Evolutionary conservation across 768 basidiomycete genomes (phyloP).

Genomic region (Kwoniella shandongensis): DNA sequence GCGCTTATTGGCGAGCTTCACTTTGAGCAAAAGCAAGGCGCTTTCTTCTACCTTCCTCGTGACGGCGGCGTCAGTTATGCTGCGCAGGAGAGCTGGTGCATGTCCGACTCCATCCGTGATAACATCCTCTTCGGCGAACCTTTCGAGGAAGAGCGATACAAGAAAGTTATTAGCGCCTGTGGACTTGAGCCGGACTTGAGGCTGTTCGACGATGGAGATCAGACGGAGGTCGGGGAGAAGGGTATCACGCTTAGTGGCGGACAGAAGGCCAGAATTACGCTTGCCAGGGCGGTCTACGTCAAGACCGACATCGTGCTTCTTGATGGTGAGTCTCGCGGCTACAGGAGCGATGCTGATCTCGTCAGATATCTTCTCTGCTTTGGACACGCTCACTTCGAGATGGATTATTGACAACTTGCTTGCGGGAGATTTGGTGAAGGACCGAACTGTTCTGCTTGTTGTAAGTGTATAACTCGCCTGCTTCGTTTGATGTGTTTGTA

Average conservation of each 20-base stretch:
- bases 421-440: conserved; percentile 57
- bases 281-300: conserved; percentile 65
- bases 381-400: conserved; percentile 62
- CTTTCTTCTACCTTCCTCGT: conserved; percentile 71
- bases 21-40: conserved; percentile 55
- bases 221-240: conserved; percentile 72
- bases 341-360: background rate
- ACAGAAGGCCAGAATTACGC: conserved; percentile 63
- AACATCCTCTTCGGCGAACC: conserved; percentile 60
- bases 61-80: conserved; percentile 72
- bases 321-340: conserved; percentile 55
- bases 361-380: conserved; percentile 64
- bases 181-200: conserved; percentile 58
- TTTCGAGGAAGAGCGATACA: conserved; percentile 57
- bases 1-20: conserved; percentile 56
- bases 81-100: conserved; percentile 82
- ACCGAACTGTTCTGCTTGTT: conserved; percentile 61
- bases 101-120: conserved; percentile 64
- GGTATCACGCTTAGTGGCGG: conserved; percentile 62
- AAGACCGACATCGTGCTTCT: conserved; percentile 65
- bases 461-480: conserved; percentile 50
- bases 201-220: conserved; percentile 64
- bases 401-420: conserved; percentile 61
- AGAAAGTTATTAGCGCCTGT: conserved; percentile 52
- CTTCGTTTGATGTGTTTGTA: background rate